A percentile compares a stretch with the other conserved stretches of the same genome.
Conservation (phyloP, 2,329 filamentous ascomycete species). For the Orbilia brochopaga region DNA sequence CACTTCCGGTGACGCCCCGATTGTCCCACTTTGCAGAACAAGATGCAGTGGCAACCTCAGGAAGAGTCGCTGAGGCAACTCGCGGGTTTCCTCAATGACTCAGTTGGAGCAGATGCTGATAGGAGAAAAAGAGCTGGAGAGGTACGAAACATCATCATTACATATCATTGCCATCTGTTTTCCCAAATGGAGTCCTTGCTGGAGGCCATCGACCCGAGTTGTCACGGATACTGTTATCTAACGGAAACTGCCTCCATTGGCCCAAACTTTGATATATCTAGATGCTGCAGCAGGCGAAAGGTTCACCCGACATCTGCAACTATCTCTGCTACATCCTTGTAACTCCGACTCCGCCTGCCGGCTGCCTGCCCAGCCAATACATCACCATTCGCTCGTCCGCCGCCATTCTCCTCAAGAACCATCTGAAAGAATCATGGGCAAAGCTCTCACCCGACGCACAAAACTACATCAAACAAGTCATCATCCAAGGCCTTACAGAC, state of each 20-base stretch:
- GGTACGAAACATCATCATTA: conserved; percentile 47
- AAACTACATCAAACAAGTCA: conserved; percentile 76
- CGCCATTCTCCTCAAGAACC: conserved; percentile 94
- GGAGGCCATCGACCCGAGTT: conserved; percentile 27
- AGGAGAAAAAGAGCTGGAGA: conserved; percentile 51
- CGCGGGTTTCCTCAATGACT: conserved; percentile 86
- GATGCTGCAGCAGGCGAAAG: conserved; percentile 91
- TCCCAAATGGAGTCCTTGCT: conserved; percentile 35
- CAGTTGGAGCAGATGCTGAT: conserved; percentile 40
- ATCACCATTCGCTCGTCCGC: conserved; percentile 78
- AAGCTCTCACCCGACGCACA: conserved; percentile 75
- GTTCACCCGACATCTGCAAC: conserved; percentile 92
- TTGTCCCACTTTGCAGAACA: conserved; percentile 48
- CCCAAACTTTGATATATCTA: conserved; percentile 58
- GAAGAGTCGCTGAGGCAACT: conserved; percentile 88
- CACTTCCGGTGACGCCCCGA: not conserved
- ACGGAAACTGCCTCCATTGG: conserved; percentile 50
- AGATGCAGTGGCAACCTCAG: conserved; percentile 92
- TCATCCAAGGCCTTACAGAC: conserved; percentile 81
- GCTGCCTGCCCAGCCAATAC: conserved; percentile 64
- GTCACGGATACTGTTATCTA: conserved; percentile 46
- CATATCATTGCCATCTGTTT: conserved; percentile 21
- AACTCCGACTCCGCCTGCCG: conserved; percentile 65
- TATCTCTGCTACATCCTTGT: conserved; percentile 93
- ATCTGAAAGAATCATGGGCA: conserved; percentile 77